Conservation (phyloP, 345 rosid genomes). For the Cardamine resedifolia region DNA sequence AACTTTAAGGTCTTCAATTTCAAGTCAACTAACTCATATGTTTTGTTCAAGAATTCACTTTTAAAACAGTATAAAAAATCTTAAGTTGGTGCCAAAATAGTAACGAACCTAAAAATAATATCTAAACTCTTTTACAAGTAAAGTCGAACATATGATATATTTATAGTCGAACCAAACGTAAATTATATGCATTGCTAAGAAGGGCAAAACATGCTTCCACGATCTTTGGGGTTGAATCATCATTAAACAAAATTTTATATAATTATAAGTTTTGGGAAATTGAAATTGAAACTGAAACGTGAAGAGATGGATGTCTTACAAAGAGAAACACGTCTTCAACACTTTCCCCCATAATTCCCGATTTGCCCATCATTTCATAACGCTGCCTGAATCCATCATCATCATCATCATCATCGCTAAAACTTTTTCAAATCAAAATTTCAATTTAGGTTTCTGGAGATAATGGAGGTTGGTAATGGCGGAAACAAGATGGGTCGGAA, state of each 20-base stretch:
- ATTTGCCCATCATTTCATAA: conserved; percentile 39
- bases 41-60: background rate
- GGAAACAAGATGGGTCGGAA: conserved; percentile 43
- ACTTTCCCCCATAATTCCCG: conserved; percentile 41
- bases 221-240: conserved; percentile 17
- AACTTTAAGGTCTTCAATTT: background rate
- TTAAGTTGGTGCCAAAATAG: background rate
- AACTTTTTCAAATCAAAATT: background rate
- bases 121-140: conserved; percentile 1
- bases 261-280: background rate
- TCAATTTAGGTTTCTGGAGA: background rate
- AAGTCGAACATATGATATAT: conserved; percentile 2
- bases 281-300: conserved; percentile 28
- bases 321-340: conserved; percentile 33
- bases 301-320: conserved; percentile 37
- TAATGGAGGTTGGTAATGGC: conserved; percentile 19
- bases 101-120: background rate
- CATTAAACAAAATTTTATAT: background rate
- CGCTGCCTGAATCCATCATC: conserved; percentile 23
- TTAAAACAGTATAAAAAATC: background rate
- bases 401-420: conserved; percentile 17
- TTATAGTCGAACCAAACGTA: conserved; percentile 10
- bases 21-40: too few species aligned
- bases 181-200: background rate
- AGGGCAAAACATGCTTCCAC: conserved; percentile 39